Evolutionary conservation across 805 yeast species (phyloP).

Genomic region (Nakazawaea siamensis): DNA sequence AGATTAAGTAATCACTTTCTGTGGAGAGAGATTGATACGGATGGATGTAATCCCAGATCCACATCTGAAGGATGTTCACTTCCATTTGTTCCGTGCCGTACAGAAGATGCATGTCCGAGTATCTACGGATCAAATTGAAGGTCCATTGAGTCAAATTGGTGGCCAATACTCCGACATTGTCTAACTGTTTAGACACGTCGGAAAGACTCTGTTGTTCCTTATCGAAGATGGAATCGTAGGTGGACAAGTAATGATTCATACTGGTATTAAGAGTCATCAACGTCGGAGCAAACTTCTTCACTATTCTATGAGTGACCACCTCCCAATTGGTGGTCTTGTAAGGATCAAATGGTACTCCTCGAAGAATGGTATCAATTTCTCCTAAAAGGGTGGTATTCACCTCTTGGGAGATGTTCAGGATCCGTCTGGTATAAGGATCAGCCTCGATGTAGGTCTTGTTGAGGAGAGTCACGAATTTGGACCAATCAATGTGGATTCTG

Average conservation of each 20-base stretch:
- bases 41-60: constrained; percentile 39
- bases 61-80: constrained; percentile 23
- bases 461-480: constrained; percentile 43
- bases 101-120: constrained; percentile 18
- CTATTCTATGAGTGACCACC: constrained; percentile 36
- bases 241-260: constrained; percentile 14
- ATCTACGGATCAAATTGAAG: constrained; percentile 37
- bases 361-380: constrained; percentile 22
- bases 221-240: constrained; percentile 2
- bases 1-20: constrained; percentile 37
- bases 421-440: constrained; percentile 36
- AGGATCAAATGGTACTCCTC: constrained; percentile 28
- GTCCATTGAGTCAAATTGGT: constrained; percentile 32
- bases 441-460: constrained; percentile 40
- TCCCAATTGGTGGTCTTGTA: constrained; percentile 47
- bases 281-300: constrained; percentile 44
- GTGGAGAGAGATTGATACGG: constrained; percentile 30
- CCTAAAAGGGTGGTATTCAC: constrained; percentile 26
- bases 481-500: constrained; percentile 41
- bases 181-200: not conserved
- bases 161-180: constrained; percentile 12
- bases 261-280: constrained; percentile 32
- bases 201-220: constrained; percentile 1
- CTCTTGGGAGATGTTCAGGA: constrained; percentile 26
- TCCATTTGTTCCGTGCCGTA: constrained; percentile 12